These are phyloP conservation scores for Trichosporon inkin DNA, from an alignment of 1,284 basidiomycete species.

Conservation along the genomic window DNA sequence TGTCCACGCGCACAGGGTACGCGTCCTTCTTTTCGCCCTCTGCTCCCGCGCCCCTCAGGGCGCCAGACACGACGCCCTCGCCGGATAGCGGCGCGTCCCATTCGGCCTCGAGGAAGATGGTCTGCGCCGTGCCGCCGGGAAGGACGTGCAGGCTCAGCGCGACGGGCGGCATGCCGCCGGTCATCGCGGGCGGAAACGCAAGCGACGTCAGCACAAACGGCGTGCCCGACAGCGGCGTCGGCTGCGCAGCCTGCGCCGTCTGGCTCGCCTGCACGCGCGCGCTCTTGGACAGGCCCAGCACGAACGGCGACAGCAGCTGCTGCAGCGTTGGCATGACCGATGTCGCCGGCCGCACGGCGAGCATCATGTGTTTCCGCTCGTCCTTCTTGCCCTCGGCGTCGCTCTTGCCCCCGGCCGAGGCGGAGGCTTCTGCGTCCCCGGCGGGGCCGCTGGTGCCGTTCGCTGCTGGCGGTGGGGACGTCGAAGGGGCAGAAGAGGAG, in stretches of 20 bases:
- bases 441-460: not conserved
- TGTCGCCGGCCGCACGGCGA: conserved; percentile 35
- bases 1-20: not conserved
- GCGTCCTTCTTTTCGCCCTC: not conserved
- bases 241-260: conserved; percentile 32
- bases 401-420: not conserved
- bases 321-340: conserved; percentile 38
- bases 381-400: not conserved
- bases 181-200: conserved; percentile 29
- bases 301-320: conserved; percentile 40
- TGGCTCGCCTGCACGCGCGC: conserved; percentile 39
- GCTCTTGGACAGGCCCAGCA: conserved; percentile 41
- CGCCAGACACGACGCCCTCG: conserved; percentile 1
- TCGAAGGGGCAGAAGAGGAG: not conserved
- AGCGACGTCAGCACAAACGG: conserved; percentile 31
- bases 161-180: conserved; percentile 20
- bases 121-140: conserved; percentile 27
- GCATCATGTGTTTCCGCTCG: not conserved
- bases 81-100: conserved; percentile 18
- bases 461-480: not conserved
- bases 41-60: not conserved
- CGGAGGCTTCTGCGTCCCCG: not conserved
- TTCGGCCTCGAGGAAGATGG: conserved; percentile 43
- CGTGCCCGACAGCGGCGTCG: conserved; percentile 36
- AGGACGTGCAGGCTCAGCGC: conserved; percentile 35